phyloP scores from a whole-genome alignment of 176 grass and related monocot genomes.

The Oryza meridionalis region DNA sequence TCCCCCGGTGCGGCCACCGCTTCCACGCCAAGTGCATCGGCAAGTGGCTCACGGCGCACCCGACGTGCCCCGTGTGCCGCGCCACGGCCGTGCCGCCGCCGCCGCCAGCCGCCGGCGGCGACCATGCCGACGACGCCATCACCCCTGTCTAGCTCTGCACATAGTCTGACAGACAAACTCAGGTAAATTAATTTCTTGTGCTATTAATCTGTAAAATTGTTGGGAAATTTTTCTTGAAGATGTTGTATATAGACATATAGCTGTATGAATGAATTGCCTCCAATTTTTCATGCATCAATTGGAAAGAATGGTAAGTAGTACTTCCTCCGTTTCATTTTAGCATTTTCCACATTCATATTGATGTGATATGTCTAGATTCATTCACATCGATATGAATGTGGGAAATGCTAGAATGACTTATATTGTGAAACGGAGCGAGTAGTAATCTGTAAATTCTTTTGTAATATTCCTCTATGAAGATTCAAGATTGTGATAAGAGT shows the following conservation, averaged over 20 bases:
- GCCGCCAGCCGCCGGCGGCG: slow-evolving; percentile 1
- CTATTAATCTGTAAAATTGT: background rate
- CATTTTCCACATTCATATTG: no score
- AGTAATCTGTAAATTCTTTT: slow-evolving; percentile 16
- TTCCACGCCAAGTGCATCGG: slow-evolving; percentile 79
- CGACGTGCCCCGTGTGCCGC: slow-evolving; percentile 69
- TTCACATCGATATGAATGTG: no score
- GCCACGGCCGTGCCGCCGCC: slow-evolving; percentile 40
- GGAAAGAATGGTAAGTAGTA: background rate
- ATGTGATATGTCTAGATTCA: no score
- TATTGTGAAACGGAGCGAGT: no score
- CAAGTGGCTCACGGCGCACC: slow-evolving; percentile 69
- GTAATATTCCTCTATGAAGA: background rate
- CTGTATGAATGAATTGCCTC: background rate
- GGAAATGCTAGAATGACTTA: no score
- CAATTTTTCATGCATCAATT: background rate
- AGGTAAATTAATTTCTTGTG: background rate
- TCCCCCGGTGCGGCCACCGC: slow-evolving; percentile 60
- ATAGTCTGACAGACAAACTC: slow-evolving; percentile 17
- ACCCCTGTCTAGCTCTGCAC: slow-evolving; percentile 49
- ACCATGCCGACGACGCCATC: slow-evolving; percentile 33
- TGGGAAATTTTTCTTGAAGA: slow-evolving; percentile 9
- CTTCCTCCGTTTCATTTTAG: no score
- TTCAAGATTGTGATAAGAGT: background rate
- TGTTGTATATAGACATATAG: slow-evolving; percentile 3